Evolutionary conservation across 2,329 filamentous ascomycete species (phyloP), one percentile per base, ranked within the genome.

Genomic region (Mycogone perniciosa): DNA sequence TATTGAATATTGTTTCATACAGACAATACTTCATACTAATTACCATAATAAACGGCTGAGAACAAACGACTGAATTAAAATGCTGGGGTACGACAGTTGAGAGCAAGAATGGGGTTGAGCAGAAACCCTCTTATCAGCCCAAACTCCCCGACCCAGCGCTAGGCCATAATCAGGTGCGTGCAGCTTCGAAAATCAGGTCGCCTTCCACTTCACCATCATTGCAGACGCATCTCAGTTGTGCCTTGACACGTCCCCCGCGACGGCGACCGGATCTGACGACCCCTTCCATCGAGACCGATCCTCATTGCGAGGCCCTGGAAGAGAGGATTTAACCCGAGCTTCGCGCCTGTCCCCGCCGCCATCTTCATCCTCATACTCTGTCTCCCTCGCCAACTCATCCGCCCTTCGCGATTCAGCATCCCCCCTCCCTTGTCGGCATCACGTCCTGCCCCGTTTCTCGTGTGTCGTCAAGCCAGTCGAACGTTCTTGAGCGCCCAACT

Each of bases 151-250:
- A 33, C 52, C 41, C 43, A 47, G 48, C 65, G 61, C 67, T 69
- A 68, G 55, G 54, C 67, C 65, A 42, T 60, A 64, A 63, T 46
- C 56, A 65, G 65, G 57, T 54, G 50, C 52, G 57, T 58, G 59
- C 55, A 64, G 61, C 60, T 65, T 54, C 57, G 60, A 64, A 63
- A 62, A 63, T 61, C 57, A 56, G 54, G 56, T 56, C 56, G 57
- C 52, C 54, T 57, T 55, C 58, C 60, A 59, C 60, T 63, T 60
- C 64, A 56, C 35, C 59, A 57, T 53, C 52, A 56, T 54, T 44
- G 56, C 59, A 61, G 59, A 62, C 64, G 63, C 59, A 64, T 55
- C 43, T 43, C 50, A 53, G 51, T 52, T 54, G 48, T 43, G 43
- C 47, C 45, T 41, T 40, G 37, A 54, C 44, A 50, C 56, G 20